Evolutionary conservation across 1,139 yeast species (phyloP).

Genomic region (Sugiyamaella xylanicola): DNA sequence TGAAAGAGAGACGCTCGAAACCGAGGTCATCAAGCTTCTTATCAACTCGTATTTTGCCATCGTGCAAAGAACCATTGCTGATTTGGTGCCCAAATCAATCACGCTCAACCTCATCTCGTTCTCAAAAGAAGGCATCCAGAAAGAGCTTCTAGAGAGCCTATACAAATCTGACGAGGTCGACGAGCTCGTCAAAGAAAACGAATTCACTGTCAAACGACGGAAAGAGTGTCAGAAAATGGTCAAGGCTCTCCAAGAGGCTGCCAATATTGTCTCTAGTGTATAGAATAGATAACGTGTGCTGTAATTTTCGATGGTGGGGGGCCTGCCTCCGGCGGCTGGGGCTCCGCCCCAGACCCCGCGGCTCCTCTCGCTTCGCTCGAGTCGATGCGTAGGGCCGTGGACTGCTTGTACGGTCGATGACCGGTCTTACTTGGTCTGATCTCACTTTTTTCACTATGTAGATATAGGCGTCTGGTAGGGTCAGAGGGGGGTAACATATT

Average conservation of each 20-base stretch:
- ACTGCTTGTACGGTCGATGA: too few relatives aligned
- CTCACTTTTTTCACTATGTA: too few relatives aligned
- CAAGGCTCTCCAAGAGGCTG: constrained; percentile 84
- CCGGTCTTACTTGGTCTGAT: too few relatives aligned
- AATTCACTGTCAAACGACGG: constrained; percentile 88
- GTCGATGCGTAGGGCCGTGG: too few relatives aligned
- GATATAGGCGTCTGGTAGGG: too few relatives aligned
- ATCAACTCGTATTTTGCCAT: constrained; percentile 88
- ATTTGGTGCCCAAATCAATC: constrained; percentile 90
- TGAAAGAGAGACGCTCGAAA: constrained; percentile 94
- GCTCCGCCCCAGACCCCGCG: background rate
- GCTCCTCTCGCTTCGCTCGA: background rate
- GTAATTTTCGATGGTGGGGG: background rate
- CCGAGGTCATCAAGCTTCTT: constrained; percentile 91
- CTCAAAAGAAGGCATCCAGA: constrained; percentile 89
- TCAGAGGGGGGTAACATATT: background rate
- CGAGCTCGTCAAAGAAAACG: constrained; percentile 88
- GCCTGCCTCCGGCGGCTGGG: constrained; percentile 1
- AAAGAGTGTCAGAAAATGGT: constrained; percentile 95
- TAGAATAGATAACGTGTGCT: constrained; percentile 23
- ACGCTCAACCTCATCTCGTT: constrained; percentile 76
- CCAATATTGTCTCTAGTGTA: constrained; percentile 73
- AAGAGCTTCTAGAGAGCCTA: constrained; percentile 82
- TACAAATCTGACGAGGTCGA: constrained; percentile 79
- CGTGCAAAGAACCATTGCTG: constrained; percentile 91